Conservation (phyloP, 2,329 filamentous ascomycete species). For the Aspergillus uvarum region DNA sequence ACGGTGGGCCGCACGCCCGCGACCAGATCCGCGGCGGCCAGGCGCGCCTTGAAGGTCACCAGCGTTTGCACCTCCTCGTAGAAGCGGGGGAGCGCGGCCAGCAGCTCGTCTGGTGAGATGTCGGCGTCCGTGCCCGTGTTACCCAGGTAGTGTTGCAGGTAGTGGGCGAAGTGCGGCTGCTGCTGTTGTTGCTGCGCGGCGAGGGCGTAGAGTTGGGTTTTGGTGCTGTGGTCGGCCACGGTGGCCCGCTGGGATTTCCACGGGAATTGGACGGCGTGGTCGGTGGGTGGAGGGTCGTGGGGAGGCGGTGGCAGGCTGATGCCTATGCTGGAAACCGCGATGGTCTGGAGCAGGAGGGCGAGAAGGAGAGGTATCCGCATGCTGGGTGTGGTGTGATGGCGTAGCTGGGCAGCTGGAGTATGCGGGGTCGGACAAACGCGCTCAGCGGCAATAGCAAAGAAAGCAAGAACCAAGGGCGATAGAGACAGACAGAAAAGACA, state of each 20-base stretch:
- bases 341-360: background rate
- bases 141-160: slow-evolving; percentile 4
- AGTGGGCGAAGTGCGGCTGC: background rate
- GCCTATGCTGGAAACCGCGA: background rate
- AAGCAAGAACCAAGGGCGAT: background rate
- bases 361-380: slow-evolving; percentile 3
- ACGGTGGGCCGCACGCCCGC: background rate
- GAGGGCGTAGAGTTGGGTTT: slow-evolving; percentile 1
- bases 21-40: background rate
- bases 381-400: background rate
- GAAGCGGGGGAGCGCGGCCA: slow-evolving; percentile 1
- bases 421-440: background rate
- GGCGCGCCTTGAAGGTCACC: background rate
- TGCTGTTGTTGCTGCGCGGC: background rate
- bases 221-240: background rate
- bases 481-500: no score
- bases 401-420: background rate
- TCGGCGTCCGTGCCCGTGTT: slow-evolving; percentile 1
- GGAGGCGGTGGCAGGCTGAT: background rate
- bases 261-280: background rate
- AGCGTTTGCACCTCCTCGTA: background rate
- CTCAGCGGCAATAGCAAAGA: background rate
- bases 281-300: background rate
- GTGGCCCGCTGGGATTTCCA: slow-evolving; percentile 1
- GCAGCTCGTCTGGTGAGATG: slow-evolving; percentile 1